phyloP scores from a whole-genome alignment of 2,329 filamentous ascomycete species.

The Trichoderma citrinoviride region DNA sequence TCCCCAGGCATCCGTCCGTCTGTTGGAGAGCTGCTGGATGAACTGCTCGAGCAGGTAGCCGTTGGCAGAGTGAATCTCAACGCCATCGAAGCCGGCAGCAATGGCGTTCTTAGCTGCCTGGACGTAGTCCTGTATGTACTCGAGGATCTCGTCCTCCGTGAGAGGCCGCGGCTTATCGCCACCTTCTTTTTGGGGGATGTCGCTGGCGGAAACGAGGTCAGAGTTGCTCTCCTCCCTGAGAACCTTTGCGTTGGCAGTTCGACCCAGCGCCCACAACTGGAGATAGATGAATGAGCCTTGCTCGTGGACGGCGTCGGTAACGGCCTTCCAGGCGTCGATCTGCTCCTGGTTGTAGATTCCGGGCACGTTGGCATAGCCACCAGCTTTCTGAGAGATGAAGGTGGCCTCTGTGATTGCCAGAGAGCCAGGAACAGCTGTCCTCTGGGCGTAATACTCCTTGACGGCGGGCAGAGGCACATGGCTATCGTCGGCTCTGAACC shows the following conservation, averaged over 20 bases:
- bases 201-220: slow-evolving; percentile 7
- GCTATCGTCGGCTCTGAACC: slow-evolving; percentile 47
- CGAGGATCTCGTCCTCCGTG: slow-evolving; percentile 57
- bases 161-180: slow-evolving; percentile 3
- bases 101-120: slow-evolving; percentile 56
- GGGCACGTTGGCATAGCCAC: slow-evolving; percentile 42
- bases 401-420: slow-evolving; percentile 49
- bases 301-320: slow-evolving; percentile 61
- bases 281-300: slow-evolving; percentile 60
- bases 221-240: not conserved
- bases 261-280: slow-evolving; percentile 64
- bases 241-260: slow-evolving; percentile 35
- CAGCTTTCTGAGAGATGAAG: slow-evolving; percentile 36
- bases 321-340: slow-evolving; percentile 56
- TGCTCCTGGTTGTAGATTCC: slow-evolving; percentile 59
- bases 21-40: slow-evolving; percentile 50
- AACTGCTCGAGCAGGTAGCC: slow-evolving; percentile 66
- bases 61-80: slow-evolving; percentile 59
- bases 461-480: slow-evolving; percentile 32
- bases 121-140: slow-evolving; percentile 60
- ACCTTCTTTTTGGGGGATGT: not conserved
- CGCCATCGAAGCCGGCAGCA: slow-evolving; percentile 65
- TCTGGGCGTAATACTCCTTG: slow-evolving; percentile 46
- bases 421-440: slow-evolving; percentile 42
- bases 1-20: slow-evolving; percentile 53